These are phyloP conservation scores for Coemansia sp. DNA, from an alignment of 192 early-diverging fungal genomes.

Conservation along the genomic window DNA sequence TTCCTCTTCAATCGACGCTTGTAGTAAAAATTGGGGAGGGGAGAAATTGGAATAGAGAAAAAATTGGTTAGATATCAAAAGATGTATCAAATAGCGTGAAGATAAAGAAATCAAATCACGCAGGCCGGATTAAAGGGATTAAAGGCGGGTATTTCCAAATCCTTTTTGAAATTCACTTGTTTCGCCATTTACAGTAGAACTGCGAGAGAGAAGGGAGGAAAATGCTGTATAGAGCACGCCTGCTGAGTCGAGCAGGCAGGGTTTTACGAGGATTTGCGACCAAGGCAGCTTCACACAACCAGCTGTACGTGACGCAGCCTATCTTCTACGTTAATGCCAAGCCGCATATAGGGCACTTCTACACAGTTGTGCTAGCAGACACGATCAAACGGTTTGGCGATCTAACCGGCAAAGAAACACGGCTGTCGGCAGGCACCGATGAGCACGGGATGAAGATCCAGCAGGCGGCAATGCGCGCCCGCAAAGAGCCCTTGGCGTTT, in stretches of 20 bases:
- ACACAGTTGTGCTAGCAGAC: slow-evolving; percentile 84
- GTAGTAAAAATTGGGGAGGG: neutral
- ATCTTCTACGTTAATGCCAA: slow-evolving; percentile 73
- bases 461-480: slow-evolving; percentile 71
- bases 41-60: slow-evolving; percentile 5
- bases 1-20: slow-evolving; percentile 5
- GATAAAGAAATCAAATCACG: too few species aligned
- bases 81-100: neutral
- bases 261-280: too few species aligned
- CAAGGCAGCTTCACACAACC: neutral
- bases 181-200: neutral
- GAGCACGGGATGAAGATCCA: slow-evolving; percentile 98
- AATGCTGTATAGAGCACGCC: neutral
- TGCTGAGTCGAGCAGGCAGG: neutral
- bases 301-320: slow-evolving; percentile 74
- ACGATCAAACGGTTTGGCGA: slow-evolving; percentile 71
- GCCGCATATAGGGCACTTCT: slow-evolving; percentile 94
- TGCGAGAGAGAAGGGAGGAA: too few species aligned
- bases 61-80: slow-evolving; percentile 1
- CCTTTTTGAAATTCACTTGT: neutral
- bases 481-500: slow-evolving; percentile 63
- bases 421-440: slow-evolving; percentile 74
- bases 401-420: slow-evolving; percentile 61
- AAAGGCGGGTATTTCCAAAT: neutral
- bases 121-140: neutral